Percentiles rank a stretch among this genome's conserved stretches.
Evolutionary conservation across 2,329 filamentous ascomycete genomes (phyloP).

Genomic region (Microdochium nivale): DNA sequence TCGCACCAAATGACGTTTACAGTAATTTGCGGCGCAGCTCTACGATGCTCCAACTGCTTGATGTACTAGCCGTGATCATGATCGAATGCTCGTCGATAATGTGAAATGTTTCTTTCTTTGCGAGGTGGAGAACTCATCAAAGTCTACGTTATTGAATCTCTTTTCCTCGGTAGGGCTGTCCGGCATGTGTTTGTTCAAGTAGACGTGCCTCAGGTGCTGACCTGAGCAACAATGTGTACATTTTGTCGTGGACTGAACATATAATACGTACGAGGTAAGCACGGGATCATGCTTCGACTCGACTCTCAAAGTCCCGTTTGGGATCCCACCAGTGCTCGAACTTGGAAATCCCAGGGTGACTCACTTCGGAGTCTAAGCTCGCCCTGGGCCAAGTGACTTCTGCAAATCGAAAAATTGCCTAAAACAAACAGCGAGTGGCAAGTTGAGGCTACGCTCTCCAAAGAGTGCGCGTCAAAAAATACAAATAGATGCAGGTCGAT

Average conservation of each 20-base stretch:
- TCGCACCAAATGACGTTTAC: constrained; percentile 69
- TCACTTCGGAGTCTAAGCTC: no score
- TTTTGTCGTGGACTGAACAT: background rate
- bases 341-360: constrained; percentile 30
- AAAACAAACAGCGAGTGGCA: constrained; percentile 82
- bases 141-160: constrained; percentile 64
- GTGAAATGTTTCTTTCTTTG: constrained; percentile 85
- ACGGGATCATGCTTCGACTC: background rate
- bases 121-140: constrained; percentile 61
- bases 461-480: constrained; percentile 52
- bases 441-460: constrained; percentile 63
- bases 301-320: background rate
- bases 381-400: constrained; percentile 75
- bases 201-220: constrained; percentile 39
- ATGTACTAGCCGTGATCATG: constrained; percentile 73
- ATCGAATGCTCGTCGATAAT: constrained; percentile 69
- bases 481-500: constrained; percentile 69
- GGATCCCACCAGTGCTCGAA: background rate
- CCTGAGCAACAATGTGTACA: background rate
- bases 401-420: constrained; percentile 79
- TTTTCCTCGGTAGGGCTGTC: constrained; percentile 67
- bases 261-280: background rate
- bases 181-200: constrained; percentile 54
- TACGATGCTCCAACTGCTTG: constrained; percentile 66
- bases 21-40: constrained; percentile 55